Evolutionary conservation across 768 basidiomycete species (phyloP), one percentile per base, ranked within the genome.

Genomic region (Pulveroboletus sp.): DNA sequence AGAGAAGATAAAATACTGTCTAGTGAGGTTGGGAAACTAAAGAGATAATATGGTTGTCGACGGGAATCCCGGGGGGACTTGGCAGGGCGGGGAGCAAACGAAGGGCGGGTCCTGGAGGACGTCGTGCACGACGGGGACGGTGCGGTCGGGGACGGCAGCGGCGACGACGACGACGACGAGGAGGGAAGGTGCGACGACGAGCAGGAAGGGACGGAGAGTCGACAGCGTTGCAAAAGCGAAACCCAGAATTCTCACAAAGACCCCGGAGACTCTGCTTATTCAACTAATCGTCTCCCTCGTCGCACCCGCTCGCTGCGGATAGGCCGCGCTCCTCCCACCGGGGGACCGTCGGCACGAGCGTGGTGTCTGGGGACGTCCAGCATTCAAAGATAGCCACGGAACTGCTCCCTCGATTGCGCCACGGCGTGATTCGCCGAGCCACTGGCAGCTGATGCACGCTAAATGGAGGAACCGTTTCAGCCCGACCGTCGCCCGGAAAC

Each of bases 161-260:
- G 41, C 53, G 47, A 54, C 62, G 61, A 56, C 57, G 60, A n/a
- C n/a, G n/a, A n/a, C n/a, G n/a, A n/a, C n/a, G n/a, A n/a, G n/a
- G n/a, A n/a, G 49, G 35, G 59, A 53, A 54, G 60, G 52, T 53
- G 55, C 41, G 61, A 45, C 55, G 62, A 62, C 57, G 61, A 59
- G 59, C 47, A 59, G 53, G 63, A 53, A 61, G 54, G 58, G 60
- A 59, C 62, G 53, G 62, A 61, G 64, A 64, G 62, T 51, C 47
- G 43, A 47, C 54, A 59, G 65, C 63, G 64, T 69, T 68, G 65
- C 65, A 69, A 59, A 67, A 65, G 53, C 49, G 55, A 67, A 62
- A 63, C 59, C 48, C 62, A 50, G 56, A 60, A 63, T 63, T 67
- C 65, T 69, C 67, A 30, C 67, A 65, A 67, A 63, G 66, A 69